Evolutionary conservation across 139 green algal species (phyloP).

Genomic region (Spirogloea muscicola): DNA sequence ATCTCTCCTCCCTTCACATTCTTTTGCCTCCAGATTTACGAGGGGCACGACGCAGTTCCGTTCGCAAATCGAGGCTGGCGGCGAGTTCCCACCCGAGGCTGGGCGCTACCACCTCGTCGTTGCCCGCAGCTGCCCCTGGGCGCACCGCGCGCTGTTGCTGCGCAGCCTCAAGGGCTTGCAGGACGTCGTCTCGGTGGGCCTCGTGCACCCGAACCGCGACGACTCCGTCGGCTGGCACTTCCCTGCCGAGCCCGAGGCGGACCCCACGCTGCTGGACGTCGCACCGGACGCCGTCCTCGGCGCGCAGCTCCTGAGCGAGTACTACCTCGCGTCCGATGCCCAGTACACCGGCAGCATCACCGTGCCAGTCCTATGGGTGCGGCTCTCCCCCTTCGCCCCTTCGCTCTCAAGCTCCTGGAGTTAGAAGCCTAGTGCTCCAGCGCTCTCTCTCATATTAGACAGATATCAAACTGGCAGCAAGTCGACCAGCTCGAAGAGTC

Average conservation of each 20-base stretch:
- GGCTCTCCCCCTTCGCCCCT: not conserved
- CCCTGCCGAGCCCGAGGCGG: not conserved
- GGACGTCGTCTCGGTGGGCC: not conserved
- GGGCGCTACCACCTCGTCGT: slow-evolving; percentile 91
- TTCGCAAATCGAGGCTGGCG: too few relatives aligned
- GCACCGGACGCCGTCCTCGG: not conserved
- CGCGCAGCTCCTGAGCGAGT: not conserved
- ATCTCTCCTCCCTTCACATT: too few relatives aligned
- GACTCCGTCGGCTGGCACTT: not conserved
- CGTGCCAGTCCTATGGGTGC: slow-evolving; percentile 15
- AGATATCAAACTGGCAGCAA: not conserved
- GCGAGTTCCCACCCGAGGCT: slow-evolving; percentile 7
- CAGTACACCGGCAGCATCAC: not conserved
- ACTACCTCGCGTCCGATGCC: not conserved
- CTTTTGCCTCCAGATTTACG: too few relatives aligned
- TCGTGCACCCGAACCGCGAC: not conserved
- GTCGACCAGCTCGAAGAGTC: not conserved
- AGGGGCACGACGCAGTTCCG: too few relatives aligned
- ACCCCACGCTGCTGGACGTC: not conserved
- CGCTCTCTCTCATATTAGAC: not conserved
- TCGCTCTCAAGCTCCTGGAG: not conserved
- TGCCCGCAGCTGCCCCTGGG: slow-evolving; percentile 86
- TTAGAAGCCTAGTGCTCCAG: not conserved
- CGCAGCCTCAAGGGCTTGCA: slow-evolving; percentile 12
- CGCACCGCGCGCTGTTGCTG: slow-evolving; percentile 48